Base-by-base conservation (phyloP, 371 early-diverging fungal species). In the Mortierella sp. region DNA sequence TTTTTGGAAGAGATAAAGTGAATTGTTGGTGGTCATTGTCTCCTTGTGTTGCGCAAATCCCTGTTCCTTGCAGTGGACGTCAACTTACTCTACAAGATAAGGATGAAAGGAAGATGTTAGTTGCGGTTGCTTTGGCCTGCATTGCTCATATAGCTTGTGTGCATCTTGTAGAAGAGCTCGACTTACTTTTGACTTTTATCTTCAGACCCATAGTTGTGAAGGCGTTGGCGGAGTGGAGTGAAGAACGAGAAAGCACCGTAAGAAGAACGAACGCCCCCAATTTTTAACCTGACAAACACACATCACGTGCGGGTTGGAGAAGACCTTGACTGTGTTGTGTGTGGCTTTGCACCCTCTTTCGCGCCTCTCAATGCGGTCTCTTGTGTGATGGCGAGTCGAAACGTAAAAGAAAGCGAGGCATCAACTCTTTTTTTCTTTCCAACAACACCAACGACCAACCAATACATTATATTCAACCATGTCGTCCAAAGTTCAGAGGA, bases 401-500 rank as follows among this genome's bases (percentile, higher is more conserved):
- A 57, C 31, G 19, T 11, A 61, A 61, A 34, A 34, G 34, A 31
- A 61, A 14, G 16, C 13, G 13, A 31, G 34, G 64, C 43, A 50
- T 34, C 54, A 26, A 50, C 70, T 75, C 76, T 55, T 54, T 55
- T 64, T 21, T 59, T 34, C 53, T 37, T 61, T 64, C 26, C 64
- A 46, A 55, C 55, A 31, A 43, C 46, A 48, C 21, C 43, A 54
- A 69, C 48, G 34, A 73, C 55, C 59, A 67, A 19, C 10, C 19
- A 71, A 26, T 10, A 70, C 54, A 53, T 24, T 54, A 51, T 34
- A 51, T 19, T 28, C 69, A 83, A 75, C 78, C 76, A 96, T 95
- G 95, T 92, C 96, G 76, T 91, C 94, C 69, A 96, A 96, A 90
- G 96, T 97, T 54, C 97, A 97, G 86, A 96, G 96, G 92, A 94